These are phyloP conservation scores for Ascochyta viciae-villosae DNA, from an alignment of 2,329 filamentous ascomycete genomes.

Conservation along the genomic window DNA sequence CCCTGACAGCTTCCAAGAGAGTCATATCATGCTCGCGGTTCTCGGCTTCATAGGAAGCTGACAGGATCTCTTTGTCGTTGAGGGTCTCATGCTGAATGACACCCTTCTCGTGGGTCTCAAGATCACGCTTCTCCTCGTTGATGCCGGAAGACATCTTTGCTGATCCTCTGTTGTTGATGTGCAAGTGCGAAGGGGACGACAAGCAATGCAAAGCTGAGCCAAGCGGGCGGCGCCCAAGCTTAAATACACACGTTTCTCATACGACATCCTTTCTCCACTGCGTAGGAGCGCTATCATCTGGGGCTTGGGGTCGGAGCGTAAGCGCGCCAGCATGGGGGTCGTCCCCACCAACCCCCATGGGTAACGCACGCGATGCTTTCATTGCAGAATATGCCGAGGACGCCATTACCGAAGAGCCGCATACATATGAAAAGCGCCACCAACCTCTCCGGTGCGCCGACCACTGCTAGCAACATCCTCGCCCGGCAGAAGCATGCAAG, in stretches of 20 bases:
- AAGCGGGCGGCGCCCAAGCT: constrained; percentile 11
- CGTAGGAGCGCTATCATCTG: constrained; percentile 1
- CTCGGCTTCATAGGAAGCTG: constrained; percentile 62
- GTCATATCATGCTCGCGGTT: constrained; percentile 59
- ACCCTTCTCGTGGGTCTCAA: constrained; percentile 19
- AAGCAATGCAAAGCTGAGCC: constrained; percentile 16
- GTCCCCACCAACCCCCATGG: constrained; percentile 7
- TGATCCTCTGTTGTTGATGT: constrained; percentile 9
- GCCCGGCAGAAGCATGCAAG: constrained; percentile 8
- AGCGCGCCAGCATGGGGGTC: constrained; percentile 5
- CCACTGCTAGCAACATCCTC: constrained; percentile 1
- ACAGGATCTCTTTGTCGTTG: constrained; percentile 31
- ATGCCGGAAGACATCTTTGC: constrained; percentile 19
- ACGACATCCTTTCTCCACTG: neutral
- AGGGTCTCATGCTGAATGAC: constrained; percentile 26
- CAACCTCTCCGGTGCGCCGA: constrained; percentile 18
- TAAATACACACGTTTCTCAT: constrained; percentile 15
- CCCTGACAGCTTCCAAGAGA: constrained; percentile 56
- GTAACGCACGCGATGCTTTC: constrained; percentile 7
- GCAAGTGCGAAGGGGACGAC: constrained; percentile 15
- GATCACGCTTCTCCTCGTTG: constrained; percentile 10
- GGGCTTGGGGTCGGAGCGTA: constrained; percentile 7
- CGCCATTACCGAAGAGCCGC: constrained; percentile 1
- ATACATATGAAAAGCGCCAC: constrained; percentile 16
- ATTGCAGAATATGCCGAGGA: constrained; percentile 8